Conservation (phyloP, 345 rosid species). For the Acer campestre region DNA sequence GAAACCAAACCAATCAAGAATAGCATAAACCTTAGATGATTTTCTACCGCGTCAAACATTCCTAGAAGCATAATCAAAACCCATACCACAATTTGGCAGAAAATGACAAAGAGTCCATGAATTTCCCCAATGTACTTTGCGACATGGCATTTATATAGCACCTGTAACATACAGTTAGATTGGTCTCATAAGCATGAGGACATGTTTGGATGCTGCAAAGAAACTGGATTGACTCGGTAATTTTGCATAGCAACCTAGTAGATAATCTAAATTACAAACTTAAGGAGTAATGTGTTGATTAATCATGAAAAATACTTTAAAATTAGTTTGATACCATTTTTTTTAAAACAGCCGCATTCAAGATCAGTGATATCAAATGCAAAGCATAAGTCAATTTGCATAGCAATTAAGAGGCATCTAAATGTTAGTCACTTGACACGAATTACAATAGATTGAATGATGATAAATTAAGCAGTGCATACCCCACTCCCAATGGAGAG, state of each 20-base stretch:
- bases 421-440: neutral
- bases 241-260: neutral
- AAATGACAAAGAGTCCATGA: conserved; percentile 64
- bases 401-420: neutral
- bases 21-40: conserved; percentile 4
- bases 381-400: conserved; percentile 1
- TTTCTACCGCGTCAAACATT: neutral
- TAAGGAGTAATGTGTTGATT: neutral
- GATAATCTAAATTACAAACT: neutral
- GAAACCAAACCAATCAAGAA: conserved; percentile 35
- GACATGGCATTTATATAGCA: conserved; percentile 47
- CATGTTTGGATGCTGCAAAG: neutral
- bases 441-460: conserved; percentile 10
- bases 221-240: neutral
- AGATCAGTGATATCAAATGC: neutral
- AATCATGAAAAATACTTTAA: neutral
- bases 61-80: conserved; percentile 14
- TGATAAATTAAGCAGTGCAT: conserved; percentile 19
- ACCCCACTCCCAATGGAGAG: conserved; percentile 83
- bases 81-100: conserved; percentile 80
- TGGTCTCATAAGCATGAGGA: neutral
- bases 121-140: conserved; percentile 57
- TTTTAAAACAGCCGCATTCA: neutral
- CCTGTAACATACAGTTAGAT: conserved; percentile 49
- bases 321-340: neutral